Percentiles rank a stretch among this genome's conserved stretches.
These are phyloP conservation scores for Verticillium dahliae DNA, from an alignment of 2,329 filamentous ascomycete species.

Conservation along the genomic window DNA sequence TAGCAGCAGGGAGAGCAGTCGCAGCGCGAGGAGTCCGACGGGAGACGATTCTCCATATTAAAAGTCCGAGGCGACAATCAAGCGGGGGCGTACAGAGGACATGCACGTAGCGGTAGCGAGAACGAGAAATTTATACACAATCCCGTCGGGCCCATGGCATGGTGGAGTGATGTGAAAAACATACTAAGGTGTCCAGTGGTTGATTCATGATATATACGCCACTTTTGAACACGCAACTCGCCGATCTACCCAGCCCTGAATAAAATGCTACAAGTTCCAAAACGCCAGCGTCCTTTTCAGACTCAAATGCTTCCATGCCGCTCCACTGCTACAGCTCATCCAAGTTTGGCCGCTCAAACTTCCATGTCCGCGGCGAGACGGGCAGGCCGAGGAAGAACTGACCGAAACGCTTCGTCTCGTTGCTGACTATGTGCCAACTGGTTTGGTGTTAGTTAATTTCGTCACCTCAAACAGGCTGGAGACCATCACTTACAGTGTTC, in stretches of 20 bases:
- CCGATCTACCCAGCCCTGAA: not conserved
- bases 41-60: not conserved
- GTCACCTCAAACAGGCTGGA: not conserved
- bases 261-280: not conserved
- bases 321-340: slow-evolving; percentile 37
- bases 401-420: slow-evolving; percentile 39
- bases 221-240: not conserved
- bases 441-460: not conserved
- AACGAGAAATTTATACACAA: too few relatives aligned
- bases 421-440: slow-evolving; percentile 36
- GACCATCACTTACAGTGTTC: slow-evolving; percentile 56
- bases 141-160: too few relatives aligned
- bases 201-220: not conserved
- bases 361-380: slow-evolving; percentile 41
- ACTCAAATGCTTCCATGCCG: not conserved
- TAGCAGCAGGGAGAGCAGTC: not conserved
- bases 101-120: too few relatives aligned
- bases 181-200: not conserved
- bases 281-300: not conserved
- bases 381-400: slow-evolving; percentile 48
- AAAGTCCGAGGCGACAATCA: too few relatives aligned
- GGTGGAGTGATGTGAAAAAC: not conserved
- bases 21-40: not conserved
- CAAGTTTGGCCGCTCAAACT: slow-evolving; percentile 32
- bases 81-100: too few relatives aligned